These are phyloP conservation scores for Musa troglodytarum DNA, from an alignment of 176 grass and related monocot genomes.

Conservation along the genomic window DNA sequence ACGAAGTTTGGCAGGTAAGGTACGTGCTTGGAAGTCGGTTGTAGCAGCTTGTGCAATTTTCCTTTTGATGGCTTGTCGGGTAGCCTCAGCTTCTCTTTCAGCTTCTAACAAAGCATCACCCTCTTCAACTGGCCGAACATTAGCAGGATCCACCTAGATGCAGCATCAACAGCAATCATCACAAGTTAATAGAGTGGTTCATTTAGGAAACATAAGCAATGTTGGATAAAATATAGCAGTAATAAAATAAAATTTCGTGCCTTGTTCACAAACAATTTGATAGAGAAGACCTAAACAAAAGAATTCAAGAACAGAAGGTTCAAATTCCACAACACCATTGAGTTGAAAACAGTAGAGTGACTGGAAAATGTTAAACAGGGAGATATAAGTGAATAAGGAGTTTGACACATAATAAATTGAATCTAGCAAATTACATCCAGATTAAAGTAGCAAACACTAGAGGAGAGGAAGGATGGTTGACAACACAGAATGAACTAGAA, in stretches of 20 bases:
- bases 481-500: no score
- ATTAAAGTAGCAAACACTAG: not conserved
- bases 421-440: not conserved
- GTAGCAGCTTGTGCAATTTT: constrained; percentile 85
- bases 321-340: not conserved
- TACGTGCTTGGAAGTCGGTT: constrained; percentile 69
- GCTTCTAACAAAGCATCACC: constrained; percentile 72
- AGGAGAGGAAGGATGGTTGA: not conserved
- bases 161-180: not conserved
- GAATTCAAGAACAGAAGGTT: no score
- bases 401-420: not conserved
- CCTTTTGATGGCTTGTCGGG: constrained; percentile 81
- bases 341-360: not conserved
- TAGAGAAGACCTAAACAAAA: not conserved
- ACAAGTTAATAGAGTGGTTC: not conserved
- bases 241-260: not conserved
- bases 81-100: constrained; percentile 84
- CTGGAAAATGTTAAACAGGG: not conserved
- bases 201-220: not conserved
- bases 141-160: constrained; percentile 74
- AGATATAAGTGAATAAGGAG: not conserved
- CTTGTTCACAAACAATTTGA: not conserved
- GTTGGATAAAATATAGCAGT: not conserved
- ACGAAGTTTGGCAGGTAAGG: constrained; percentile 73
- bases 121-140: constrained; percentile 52